These are phyloP conservation scores for Luvunga scandens DNA, from an alignment of 345 rosid species.

Conservation along the genomic window DNA sequence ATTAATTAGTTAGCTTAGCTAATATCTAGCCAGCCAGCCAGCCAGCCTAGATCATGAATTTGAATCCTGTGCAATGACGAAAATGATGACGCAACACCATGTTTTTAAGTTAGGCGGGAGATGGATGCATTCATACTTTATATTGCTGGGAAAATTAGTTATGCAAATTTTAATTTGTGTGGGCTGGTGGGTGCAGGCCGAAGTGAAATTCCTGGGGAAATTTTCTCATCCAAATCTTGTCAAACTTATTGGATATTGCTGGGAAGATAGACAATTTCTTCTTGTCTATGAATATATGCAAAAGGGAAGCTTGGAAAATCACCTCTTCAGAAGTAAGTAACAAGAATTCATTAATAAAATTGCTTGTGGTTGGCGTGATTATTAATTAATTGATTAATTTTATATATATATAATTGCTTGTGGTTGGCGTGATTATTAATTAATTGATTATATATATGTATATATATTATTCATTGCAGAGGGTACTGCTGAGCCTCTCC, in stretches of 20 bases:
- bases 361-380: neutral
- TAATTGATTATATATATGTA: too few species aligned
- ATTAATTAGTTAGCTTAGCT: too few species aligned
- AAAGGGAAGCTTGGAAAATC: constrained; percentile 76
- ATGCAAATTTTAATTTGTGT: neutral
- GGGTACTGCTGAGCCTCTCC: constrained; percentile 45
- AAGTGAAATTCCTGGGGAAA: constrained; percentile 76
- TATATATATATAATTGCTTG: too few species aligned
- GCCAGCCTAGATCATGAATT: too few species aligned
- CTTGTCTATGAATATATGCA: constrained; percentile 76
- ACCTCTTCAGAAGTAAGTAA: constrained; percentile 64
- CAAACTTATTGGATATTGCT: constrained; percentile 75
- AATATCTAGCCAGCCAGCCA: too few species aligned
- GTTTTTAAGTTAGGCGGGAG: neutral
- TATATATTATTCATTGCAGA: constrained; percentile 34
- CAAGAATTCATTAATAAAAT: too few species aligned
- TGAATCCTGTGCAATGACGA: neutral
- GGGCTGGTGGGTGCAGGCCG: constrained; percentile 46
- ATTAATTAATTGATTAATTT: too few species aligned
- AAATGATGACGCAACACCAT: neutral
- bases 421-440: too few species aligned
- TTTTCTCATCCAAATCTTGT: constrained; percentile 83
- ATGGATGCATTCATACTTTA: neutral
- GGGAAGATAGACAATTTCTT: constrained; percentile 67
- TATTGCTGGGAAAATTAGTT: neutral